Base-by-base conservation (phyloP, 1,139 yeast species). In the Kurtzmaniella quercitrusa region DNA sequence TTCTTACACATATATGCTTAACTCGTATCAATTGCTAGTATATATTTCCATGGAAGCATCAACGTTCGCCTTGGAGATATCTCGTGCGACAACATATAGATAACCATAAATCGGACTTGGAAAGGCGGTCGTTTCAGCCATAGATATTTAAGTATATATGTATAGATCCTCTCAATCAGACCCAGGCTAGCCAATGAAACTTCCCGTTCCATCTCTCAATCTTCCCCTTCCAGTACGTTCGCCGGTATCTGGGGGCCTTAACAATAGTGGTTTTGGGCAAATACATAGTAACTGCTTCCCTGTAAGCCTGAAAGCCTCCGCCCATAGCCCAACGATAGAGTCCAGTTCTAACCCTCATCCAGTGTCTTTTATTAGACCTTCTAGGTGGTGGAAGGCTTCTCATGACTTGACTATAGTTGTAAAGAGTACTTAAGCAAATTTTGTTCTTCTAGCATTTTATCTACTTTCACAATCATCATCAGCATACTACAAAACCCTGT, bases 321-420 rank as follows among this genome's bases (percentile, higher is more conserved):
- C 44, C 42, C 11, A 16, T 41, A 15, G 25, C 34, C 17, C 69
- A 54, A 38, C 66, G 57, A 23, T 52, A 49, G 16, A 69, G 38
- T 3, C 70, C 67, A 15, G 73, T 51, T 45, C 59, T 62, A 43
- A 71, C 54, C 33, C 74, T 50, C 42, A 58, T 59, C 75, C 73
- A 70, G 40, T 65, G 56, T 45, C 77, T 50, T 36, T 62, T 58
- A 16, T 66, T 50, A 2, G 75, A 70, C 11, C 66, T 50, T 43
- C 76, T 50, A 16, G 77, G 77, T 2, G 75, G 75, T n/a, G 77
- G 77, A 15, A 71, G 54, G 12, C 74, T 67, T 47, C 74, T 56
- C 75, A 69, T 69, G 10, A 10, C 25, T 8, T 23, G 10, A 7
- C 10, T 8, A 23, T 23, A 23, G 10, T 23, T 23, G 25, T 23